Evolutionary conservation across 2,329 filamentous ascomycete species (phyloP).

Genomic region (Fusarium sp.): DNA sequence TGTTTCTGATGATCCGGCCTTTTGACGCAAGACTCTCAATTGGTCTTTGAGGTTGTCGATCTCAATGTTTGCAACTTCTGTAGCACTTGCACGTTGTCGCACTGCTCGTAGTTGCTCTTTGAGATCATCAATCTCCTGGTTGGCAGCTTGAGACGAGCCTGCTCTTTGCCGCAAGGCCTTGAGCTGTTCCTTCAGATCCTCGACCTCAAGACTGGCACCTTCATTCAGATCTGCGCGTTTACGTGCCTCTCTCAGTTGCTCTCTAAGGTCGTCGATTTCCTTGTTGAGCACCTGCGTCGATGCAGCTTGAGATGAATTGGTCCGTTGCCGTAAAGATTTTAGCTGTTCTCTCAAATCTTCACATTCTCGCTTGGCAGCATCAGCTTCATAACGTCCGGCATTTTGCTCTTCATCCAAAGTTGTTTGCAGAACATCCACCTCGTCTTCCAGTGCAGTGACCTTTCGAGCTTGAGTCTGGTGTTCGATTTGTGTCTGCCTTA

Average conservation of each 20-base stretch:
- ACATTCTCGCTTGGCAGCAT: constrained; percentile 60
- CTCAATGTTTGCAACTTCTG: constrained; percentile 56
- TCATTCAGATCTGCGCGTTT: constrained; percentile 41
- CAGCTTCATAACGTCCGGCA: constrained; percentile 56
- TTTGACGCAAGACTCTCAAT: constrained; percentile 45
- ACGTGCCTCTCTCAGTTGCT: constrained; percentile 47
- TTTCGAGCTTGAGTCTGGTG: constrained; percentile 74
- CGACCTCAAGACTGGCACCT: constrained; percentile 49
- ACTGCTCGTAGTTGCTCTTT: constrained; percentile 27
- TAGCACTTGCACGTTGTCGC: constrained; percentile 15
- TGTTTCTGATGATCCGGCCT: constrained; percentile 42
- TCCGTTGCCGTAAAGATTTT: constrained; percentile 49
- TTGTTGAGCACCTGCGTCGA: constrained; percentile 45
- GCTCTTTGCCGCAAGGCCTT: constrained; percentile 45
- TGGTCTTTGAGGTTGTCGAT: constrained; percentile 47
- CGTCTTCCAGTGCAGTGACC: constrained; percentile 77
- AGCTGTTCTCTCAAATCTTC: constrained; percentile 41
- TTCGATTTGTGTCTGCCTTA: constrained; percentile 76
- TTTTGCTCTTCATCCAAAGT: constrained; percentile 48
- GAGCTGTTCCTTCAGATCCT: constrained; percentile 40
- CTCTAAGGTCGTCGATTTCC: constrained; percentile 48
- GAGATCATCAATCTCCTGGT: constrained; percentile 55
- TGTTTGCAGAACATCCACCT: constrained; percentile 78
- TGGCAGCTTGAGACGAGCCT: constrained; percentile 48
- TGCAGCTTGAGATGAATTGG: constrained; percentile 32